A percentile compares a stretch with the other conserved stretches of the same genome.
Evolutionary conservation across 768 basidiomycete genomes (phyloP).

Genomic region (Pleurotus djamor): DNA sequence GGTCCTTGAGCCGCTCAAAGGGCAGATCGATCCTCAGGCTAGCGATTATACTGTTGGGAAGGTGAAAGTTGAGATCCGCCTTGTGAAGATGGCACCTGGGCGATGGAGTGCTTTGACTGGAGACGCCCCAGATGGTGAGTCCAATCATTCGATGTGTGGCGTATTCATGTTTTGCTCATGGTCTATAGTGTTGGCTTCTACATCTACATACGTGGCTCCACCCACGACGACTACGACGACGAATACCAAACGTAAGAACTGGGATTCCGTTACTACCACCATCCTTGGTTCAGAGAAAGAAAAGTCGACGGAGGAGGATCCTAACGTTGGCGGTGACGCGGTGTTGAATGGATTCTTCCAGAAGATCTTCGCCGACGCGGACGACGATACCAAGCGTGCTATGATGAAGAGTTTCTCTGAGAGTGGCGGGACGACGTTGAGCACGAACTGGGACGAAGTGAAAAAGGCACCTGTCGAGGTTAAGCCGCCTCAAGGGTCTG

Average conservation of each 20-base stretch:
- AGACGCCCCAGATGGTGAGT: conserved; percentile 74
- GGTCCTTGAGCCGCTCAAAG: conserved; percentile 76
- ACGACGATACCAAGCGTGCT: conserved; percentile 87
- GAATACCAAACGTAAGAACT: conserved; percentile 64
- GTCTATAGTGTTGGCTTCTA: conserved; percentile 28
- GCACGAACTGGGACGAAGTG: conserved; percentile 96
- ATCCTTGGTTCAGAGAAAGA: conserved; percentile 72
- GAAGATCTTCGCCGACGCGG: conserved; percentile 86
- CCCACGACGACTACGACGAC: conserved; percentile 33
- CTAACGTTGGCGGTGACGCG: conserved; percentile 87
- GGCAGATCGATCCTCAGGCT: conserved; percentile 66
- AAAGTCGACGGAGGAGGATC: conserved; percentile 69
- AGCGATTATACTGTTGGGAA: conserved; percentile 72
- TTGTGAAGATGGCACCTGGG: conserved; percentile 64
- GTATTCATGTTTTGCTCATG: background rate
- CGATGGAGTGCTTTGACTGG: conserved; percentile 79
- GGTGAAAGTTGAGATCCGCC: conserved; percentile 85
- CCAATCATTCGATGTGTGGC: background rate
- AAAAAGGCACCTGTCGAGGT: conserved; percentile 66
- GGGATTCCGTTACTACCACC: conserved; percentile 78
- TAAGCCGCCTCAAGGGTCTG: conserved; percentile 81
- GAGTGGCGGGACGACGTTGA: conserved; percentile 92
- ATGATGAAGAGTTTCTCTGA: conserved; percentile 99
- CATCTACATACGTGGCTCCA: conserved; percentile 21
- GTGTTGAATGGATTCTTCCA: conserved; percentile 89